Percentiles rank a stretch among this genome's conserved stretches.
Conservation (phyloP, 169 alveolate genomes). For the Eimeria acervulina region DNA sequence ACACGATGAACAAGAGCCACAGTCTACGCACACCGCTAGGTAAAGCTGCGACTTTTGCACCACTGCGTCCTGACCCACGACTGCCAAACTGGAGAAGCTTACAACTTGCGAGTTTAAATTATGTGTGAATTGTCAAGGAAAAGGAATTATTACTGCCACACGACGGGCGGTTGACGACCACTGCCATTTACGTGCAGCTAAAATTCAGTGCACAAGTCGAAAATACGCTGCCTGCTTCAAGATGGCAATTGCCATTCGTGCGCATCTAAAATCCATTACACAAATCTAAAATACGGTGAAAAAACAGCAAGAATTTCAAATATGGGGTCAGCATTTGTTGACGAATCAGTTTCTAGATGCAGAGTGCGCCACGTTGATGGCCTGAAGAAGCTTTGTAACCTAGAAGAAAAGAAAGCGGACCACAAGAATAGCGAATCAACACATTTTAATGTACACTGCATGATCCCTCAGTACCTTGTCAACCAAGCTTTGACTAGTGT, state of each 20-base stretch:
- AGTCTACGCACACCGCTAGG: not conserved
- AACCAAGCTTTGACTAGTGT: not conserved
- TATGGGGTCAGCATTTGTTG: not conserved
- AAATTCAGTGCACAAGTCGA: not conserved
- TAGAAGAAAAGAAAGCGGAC: not conserved
- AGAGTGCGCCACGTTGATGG: slow-evolving; percentile 53
- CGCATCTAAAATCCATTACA: no score
- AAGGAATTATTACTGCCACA: not conserved
- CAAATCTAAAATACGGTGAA: no score
- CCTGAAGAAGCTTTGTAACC: slow-evolving; percentile 62
- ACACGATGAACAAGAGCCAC: not conserved
- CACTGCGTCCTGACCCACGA: not conserved
- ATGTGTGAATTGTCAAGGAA: not conserved
- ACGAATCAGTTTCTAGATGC: slow-evolving; percentile 2
- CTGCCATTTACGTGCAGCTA: slow-evolving; percentile 10
- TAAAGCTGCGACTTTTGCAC: not conserved
- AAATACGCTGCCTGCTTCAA: not conserved
- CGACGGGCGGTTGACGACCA: not conserved
- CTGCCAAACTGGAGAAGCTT: not conserved
- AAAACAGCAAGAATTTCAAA: no score
- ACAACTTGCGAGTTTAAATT: not conserved
- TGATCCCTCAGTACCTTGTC: not conserved
- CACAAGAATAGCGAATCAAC: not conserved
- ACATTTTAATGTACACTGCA: not conserved
- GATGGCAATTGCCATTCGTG: no score